Evolutionary conservation across 805 yeast species (phyloP), one percentile per base, ranked within the genome.

Genomic region (Metschnikowia peoriensis): DNA sequence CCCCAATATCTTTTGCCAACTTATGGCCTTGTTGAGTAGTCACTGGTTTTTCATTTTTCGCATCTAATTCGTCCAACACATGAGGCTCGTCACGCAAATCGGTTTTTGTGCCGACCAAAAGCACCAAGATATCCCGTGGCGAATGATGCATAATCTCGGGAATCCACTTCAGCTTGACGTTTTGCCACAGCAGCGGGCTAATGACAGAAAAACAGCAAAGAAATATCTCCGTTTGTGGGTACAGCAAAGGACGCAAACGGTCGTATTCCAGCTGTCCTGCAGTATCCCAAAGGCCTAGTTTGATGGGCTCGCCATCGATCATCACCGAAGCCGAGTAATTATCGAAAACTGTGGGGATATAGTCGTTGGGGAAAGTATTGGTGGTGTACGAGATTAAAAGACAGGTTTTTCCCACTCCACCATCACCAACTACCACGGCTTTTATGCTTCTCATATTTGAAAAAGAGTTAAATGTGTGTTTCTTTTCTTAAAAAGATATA

Each of bases 201-300:
- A 87, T 86, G 7, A 91, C 84, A 6, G 96, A 88, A 68, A 90
- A 91, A 70, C 97, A 91, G 53, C 89, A 81, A 49, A 91, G 71
- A 65, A 91, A 91, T 37, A 91, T 87, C 62, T 89, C 96, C 0
- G 97, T 90, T 66, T 91, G 96, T 4, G 97, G 96, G 64, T 91
- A 91, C 8, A 94, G 86, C 55, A 91, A 75, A 2, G 97, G 97
- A 69, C 97, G 79, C 63, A 90, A 77, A 55, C 96, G 78, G 67
- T 91, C 97, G 68, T 90, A 90, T 66, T 90, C 97, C 64, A 88
- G 87, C 70, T 91, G 97, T 28, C 97, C 97, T 3, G 97, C 97
- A 14, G 97, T 91, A 80, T 91, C 97, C 97, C 97, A 91, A 44
- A 91, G 78, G 27, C 96, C 96, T 47, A 91, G 76, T 64, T 89